These are phyloP conservation scores for Sporothrix brasiliensis DNA, from an alignment of 2,329 filamentous ascomycete species.

Conservation along the genomic window DNA sequence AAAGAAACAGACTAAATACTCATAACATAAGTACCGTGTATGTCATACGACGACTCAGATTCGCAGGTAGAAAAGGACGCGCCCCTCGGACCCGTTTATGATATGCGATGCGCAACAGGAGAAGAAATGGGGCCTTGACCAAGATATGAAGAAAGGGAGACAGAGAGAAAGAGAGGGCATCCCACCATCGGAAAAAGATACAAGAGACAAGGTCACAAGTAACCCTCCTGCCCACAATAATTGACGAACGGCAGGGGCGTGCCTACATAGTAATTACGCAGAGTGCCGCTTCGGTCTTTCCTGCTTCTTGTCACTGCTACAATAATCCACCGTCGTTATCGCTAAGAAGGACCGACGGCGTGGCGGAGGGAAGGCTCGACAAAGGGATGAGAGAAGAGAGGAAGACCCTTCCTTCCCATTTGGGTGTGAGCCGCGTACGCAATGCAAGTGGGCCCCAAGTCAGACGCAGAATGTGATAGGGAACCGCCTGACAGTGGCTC, in stretches of 20 bases:
- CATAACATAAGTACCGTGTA: background rate
- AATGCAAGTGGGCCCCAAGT: conserved; percentile 17
- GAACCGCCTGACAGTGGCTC: background rate
- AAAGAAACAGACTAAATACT: background rate
- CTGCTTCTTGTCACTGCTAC: background rate
- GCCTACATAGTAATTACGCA: background rate
- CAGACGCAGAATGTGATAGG: background rate
- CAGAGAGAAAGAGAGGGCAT: background rate
- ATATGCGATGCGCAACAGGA: conserved; percentile 20
- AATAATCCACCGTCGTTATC: background rate
- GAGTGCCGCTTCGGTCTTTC: conserved; percentile 24
- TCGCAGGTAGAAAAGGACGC: background rate
- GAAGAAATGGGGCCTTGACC: conserved; percentile 22
- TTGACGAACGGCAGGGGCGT: background rate
- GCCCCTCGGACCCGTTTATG: conserved; percentile 7
- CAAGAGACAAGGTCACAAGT: background rate
- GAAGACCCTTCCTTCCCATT: conserved; percentile 24
- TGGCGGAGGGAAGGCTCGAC: conserved; percentile 7
- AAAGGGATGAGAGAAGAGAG: background rate
- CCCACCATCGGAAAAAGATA: conserved; percentile 7
- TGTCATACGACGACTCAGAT: background rate
- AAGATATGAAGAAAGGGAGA: conserved; percentile 23
- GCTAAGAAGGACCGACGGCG: background rate
- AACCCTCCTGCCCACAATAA: conserved; percentile 5
- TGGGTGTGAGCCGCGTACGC: conserved; percentile 12